A percentile compares a stretch with the other conserved stretches of the same genome.
These are phyloP conservation scores for Tieghemostelium lacteum DNA, from an alignment of 78 protist species.

Conservation along the genomic window DNA sequence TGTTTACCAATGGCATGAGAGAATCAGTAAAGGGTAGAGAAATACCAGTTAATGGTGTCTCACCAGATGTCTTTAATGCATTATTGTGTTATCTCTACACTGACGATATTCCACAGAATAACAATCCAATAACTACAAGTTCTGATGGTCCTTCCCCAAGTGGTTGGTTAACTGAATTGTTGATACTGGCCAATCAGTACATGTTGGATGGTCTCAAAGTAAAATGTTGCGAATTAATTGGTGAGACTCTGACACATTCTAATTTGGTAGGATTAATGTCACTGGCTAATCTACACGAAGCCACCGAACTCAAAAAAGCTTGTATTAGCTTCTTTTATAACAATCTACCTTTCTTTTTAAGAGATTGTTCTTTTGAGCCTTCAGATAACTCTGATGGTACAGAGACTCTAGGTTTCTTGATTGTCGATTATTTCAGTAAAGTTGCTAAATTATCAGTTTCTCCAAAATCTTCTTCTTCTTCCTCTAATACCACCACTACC, in stretches of 20 bases:
- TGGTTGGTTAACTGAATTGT: conserved; percentile 30
- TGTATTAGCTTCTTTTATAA: conserved; percentile 48
- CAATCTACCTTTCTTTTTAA: conserved; percentile 50
- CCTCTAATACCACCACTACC: background rate
- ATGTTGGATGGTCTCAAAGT: conserved; percentile 73
- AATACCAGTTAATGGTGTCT: conserved; percentile 29
- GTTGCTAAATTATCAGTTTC: conserved; percentile 34
- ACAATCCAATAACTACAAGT: background rate
- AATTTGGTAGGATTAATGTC: conserved; percentile 50
- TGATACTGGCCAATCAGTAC: conserved; percentile 65
- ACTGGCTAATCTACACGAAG: conserved; percentile 62
- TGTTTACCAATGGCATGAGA: conserved; percentile 72
- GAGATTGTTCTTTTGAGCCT: conserved; percentile 47
- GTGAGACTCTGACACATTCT: conserved; percentile 36
- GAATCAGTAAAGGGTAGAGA: conserved; percentile 37
- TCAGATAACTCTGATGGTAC: conserved; percentile 11
- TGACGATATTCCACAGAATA: conserved; percentile 40
- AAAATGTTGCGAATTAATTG: conserved; percentile 68
- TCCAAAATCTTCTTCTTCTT: conserved; percentile 2
- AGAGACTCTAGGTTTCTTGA: conserved; percentile 51
- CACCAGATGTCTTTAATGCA: conserved; percentile 64
- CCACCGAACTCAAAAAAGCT: conserved; percentile 54
- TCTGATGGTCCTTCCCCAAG: background rate
- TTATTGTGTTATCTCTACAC: conserved; percentile 67
- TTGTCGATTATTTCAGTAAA: conserved; percentile 67